A percentile compares a stretch with the other conserved stretches of the same genome.
phyloP scores from a whole-genome alignment of 2,329 filamentous ascomycete genomes.

The Exutisphaerella laricina region DNA sequence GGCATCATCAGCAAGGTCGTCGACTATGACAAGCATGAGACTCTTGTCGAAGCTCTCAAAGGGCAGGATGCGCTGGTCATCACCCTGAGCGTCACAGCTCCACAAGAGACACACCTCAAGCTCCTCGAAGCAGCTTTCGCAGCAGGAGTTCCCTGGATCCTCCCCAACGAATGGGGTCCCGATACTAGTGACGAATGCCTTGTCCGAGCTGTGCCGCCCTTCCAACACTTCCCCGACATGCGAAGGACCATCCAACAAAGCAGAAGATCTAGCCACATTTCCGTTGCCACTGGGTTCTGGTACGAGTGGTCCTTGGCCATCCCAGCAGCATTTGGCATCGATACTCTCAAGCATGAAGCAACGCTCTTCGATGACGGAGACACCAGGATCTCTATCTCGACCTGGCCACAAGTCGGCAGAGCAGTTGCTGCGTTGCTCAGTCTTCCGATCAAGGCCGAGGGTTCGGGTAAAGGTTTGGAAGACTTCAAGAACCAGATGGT shows the following conservation, averaged over 20 bases:
- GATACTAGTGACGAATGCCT: slow-evolving; percentile 27
- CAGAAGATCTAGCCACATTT: slow-evolving; percentile 27
- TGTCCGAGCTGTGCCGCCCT: slow-evolving; percentile 20
- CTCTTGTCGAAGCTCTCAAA: slow-evolving; percentile 33
- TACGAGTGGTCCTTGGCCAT: slow-evolving; percentile 37
- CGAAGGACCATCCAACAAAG: slow-evolving; percentile 25
- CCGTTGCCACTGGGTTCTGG: slow-evolving; percentile 28
- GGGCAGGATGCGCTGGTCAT: slow-evolving; percentile 39
- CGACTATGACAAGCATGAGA: slow-evolving; percentile 44
- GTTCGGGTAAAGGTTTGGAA: slow-evolving; percentile 9
- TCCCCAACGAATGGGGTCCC: slow-evolving; percentile 37
- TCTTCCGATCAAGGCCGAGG: slow-evolving; percentile 23
- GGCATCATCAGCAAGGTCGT: slow-evolving; percentile 38
- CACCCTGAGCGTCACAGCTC: slow-evolving; percentile 33
- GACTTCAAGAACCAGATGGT: slow-evolving; percentile 47
- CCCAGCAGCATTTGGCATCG: slow-evolving; percentile 32
- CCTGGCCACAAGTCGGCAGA: slow-evolving; percentile 52
- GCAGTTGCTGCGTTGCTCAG: slow-evolving; percentile 46
- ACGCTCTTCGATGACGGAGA: slow-evolving; percentile 51
- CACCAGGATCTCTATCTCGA: slow-evolving; percentile 52
- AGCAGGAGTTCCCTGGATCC: slow-evolving; percentile 36
- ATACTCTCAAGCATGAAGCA: slow-evolving; percentile 29
- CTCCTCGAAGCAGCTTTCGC: slow-evolving; percentile 35
- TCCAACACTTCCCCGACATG: slow-evolving; percentile 9
- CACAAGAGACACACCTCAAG: slow-evolving; percentile 27